Base-by-base conservation (phyloP, 1,284 basidiomycete genomes). In the Leccinum pallidistipes region DNA sequence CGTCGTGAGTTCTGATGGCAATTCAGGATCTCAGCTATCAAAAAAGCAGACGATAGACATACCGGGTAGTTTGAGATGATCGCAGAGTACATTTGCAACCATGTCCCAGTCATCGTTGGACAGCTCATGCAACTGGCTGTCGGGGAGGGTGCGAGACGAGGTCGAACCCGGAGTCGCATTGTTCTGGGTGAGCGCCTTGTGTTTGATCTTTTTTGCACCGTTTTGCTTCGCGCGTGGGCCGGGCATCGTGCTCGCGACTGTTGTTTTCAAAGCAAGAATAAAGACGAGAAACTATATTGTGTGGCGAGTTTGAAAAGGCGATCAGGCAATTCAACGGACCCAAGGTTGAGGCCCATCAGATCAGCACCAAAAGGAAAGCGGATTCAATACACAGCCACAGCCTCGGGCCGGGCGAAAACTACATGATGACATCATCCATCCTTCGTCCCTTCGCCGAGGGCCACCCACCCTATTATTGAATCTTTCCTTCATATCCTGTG, bases 51-150 rank as follows among this genome's bases (percentile, higher is more conserved):
- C 3, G 14, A 43, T 10, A 57, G 7, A 68, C 78, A 36, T 61
- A 82, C 85, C 83, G 57, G 85, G 85, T 5, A 87, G 68, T 0
- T 81, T 69, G 60, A 86, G 82, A 60, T 76, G 68, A 0, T 75
- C 71, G 65, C 84, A 86, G 0, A 86, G 71, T 10, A 81, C 69
- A 18, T 76, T 70, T 2, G 82, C 80, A 14, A 82, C 71, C 3
- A 68, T 64, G 50, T 74, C 72, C 85, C 84, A 87, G 9, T 78
- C 77, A n/a, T 77, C 77, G 12, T 58, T 58, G 29, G 57, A 59
- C 12, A 10, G 80, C 77, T 24, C 61, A 18, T 55, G 12, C 32
- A 65, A 18, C 38, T 40, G 21, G 55, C n/a, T 34, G 14, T 32
- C 29, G 40, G 64, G 55, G 55, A 62, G 18, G 45, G 36, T 45